Conservation (phyloP, 202 grass and related monocot genomes). For the Schoenoplectus tabernaemontani region DNA sequence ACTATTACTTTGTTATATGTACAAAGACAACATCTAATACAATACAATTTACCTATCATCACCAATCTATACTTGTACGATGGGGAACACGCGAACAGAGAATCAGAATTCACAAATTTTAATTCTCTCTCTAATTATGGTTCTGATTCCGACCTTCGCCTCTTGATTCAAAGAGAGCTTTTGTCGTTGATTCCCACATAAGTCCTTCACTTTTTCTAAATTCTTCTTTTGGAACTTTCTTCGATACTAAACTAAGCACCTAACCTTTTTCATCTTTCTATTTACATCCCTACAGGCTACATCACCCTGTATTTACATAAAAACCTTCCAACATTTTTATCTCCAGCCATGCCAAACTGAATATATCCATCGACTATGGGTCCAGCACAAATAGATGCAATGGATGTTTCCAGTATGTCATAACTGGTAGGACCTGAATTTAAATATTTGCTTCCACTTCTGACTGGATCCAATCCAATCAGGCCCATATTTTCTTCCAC, state of each 20-base stretch:
- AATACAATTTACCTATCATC: constrained; percentile 17
- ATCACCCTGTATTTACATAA: constrained; percentile 5
- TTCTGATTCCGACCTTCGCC: not conserved
- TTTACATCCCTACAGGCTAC: constrained; percentile 4
- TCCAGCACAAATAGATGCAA: not conserved
- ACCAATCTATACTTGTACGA: not conserved
- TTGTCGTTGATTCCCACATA: not conserved
- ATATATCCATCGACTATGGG: not conserved
- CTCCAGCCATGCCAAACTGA: not conserved
- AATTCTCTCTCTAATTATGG: not conserved
- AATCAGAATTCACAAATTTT: constrained; percentile 19
- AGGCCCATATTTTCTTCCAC: constrained; percentile 67
- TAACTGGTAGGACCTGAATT: not conserved
- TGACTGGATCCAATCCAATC: constrained; percentile 52
- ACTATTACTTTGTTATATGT: constrained; percentile 25
- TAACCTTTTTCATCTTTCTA: constrained; percentile 22
- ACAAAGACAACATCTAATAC: constrained; percentile 8
- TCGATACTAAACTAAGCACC: constrained; percentile 22
- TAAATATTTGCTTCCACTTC: constrained; percentile 4
- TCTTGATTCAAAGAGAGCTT: not conserved
- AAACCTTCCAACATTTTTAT: not conserved
- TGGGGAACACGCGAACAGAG: not conserved
- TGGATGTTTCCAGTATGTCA: not conserved
- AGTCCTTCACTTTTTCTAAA: not conserved
- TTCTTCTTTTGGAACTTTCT: constrained; percentile 15